These are phyloP conservation scores for Neckera pumila DNA, from an alignment of 225 moss, liverwort and hornwort genomes.

Conservation along the genomic window DNA sequence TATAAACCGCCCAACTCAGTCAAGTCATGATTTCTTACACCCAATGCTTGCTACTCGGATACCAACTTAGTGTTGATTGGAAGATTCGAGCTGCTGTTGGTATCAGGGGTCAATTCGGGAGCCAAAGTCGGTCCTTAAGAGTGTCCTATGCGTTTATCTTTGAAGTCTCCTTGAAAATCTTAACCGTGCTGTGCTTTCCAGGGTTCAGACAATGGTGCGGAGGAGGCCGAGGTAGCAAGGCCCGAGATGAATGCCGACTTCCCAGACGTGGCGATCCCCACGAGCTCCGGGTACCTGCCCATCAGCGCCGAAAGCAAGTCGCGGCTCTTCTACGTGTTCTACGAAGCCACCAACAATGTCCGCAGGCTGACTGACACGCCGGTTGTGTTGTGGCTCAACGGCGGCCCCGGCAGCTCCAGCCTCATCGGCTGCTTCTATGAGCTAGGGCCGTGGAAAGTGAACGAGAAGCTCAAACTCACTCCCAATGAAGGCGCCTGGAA, in stretches of 20 bases:
- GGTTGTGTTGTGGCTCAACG: conserved; percentile 82
- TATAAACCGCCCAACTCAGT: neutral
- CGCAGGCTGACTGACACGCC: conserved; percentile 38
- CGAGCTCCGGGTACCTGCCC: conserved; percentile 73
- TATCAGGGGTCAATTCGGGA: neutral
- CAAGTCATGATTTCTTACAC: neutral
- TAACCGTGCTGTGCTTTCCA: neutral
- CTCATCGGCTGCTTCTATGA: conserved; percentile 93
- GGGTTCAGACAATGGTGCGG: neutral
- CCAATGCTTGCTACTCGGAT: neutral
- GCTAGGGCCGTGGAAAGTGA: conserved; percentile 77
- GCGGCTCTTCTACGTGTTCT: conserved; percentile 63
- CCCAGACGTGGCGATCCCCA: conserved; percentile 54
- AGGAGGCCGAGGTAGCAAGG: neutral
- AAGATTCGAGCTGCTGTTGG: neutral
- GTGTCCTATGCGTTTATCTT: no score
- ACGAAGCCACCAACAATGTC: conserved; percentile 54
- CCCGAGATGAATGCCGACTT: conserved; percentile 14
- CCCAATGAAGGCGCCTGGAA: conserved; percentile 77
- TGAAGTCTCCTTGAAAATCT: neutral
- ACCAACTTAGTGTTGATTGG: neutral
- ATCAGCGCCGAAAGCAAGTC: conserved; percentile 49
- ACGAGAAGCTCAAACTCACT: conserved; percentile 38
- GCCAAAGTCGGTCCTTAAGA: neutral
- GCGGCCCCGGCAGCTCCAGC: conserved; percentile 89